A percentile compares a stretch with the other conserved stretches of the same genome.
Evolutionary conservation across 257 asterid genomes (phyloP).

Genomic region (Scutellaria baicalensis): DNA sequence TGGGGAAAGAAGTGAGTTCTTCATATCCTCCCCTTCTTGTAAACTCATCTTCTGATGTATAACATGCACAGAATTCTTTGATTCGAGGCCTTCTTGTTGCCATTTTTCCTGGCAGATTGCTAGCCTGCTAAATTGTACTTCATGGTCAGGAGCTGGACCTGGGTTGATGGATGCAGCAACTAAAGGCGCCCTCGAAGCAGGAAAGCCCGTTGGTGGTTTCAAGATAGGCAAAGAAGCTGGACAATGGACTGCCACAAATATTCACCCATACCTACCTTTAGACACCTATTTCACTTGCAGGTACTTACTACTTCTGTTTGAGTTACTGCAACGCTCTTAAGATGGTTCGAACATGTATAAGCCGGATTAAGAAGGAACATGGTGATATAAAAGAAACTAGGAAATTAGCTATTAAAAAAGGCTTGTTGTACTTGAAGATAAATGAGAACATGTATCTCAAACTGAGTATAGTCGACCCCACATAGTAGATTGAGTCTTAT

Average conservation of each 20-base stretch:
- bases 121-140: constrained; percentile 60
- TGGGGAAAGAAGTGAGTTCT: constrained; percentile 57
- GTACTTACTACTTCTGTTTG: constrained; percentile 19
- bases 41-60: background rate
- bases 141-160: constrained; percentile 98
- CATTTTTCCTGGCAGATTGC: constrained; percentile 46
- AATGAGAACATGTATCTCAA: background rate
- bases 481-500: background rate
- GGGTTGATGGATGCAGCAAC: constrained; percentile 97
- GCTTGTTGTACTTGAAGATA: background rate
- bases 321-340: background rate
- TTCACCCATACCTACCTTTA: constrained; percentile 68
- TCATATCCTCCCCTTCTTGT: background rate
- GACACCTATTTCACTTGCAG: constrained; percentile 81
- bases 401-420: background rate
- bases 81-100: constrained; percentile 1
- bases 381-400: background rate
- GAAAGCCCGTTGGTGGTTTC: constrained; percentile 87
- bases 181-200: constrained; percentile 81
- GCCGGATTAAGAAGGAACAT: background rate
- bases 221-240: constrained; percentile 92
- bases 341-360: background rate
- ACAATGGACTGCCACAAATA: constrained; percentile 71
- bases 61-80: background rate
- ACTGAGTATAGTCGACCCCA: background rate